Base-by-base conservation (phyloP, 495 filamentous ascomycete species). In the Peziza echinospora region DNA sequence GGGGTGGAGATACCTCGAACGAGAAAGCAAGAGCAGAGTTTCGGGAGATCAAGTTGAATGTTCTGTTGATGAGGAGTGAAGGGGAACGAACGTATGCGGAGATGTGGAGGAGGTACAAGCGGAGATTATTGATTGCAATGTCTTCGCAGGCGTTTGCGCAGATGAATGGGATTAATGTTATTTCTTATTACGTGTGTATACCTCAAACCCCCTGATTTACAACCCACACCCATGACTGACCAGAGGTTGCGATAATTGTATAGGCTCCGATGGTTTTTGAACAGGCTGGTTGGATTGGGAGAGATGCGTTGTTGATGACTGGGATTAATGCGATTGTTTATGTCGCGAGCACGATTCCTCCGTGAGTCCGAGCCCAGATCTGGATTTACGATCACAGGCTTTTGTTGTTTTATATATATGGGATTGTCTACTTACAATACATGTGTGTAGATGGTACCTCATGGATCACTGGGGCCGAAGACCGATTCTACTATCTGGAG, bases 121-220 rank as follows among this genome's bases (percentile, higher is more conserved):
- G 78, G 51, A 84, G 89, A 28, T 84, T 97, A 51, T 79, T 96
- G 57, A 96, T 97, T 63, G 89, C 89, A 62, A 97, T 97, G 91
- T 96, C 89, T 6, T 89, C 89, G 5, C 89, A 97, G 58, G 82
- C 81, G 1, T 71, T 97, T 45, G 91, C 89, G 16, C 89, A 97
- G 61, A 71, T 96, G 21, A 97, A 96, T 64, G 89, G 89, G 41
- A 97, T 97, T 63, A 97, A 97, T 64, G 91, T 97, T 52, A 97
- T 97, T 46, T 96, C 89, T 16, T 97, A 97, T 66, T 97, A 97
- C 54, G 55, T 53, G 41, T 21, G 51, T 48, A 21, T 19, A n/a
- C n/a, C n/a, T 10, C 28, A 34, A n/a, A 26, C n/a, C 3, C 26
- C 48, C 24, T 21, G 5, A n/a, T 10, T 24, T 26, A n/a, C 26